Evolutionary conservation across 78 protist genomes (phyloP), one percentile per base, ranked within the genome.

Genomic region (Tieghemostelium lacteum): DNA sequence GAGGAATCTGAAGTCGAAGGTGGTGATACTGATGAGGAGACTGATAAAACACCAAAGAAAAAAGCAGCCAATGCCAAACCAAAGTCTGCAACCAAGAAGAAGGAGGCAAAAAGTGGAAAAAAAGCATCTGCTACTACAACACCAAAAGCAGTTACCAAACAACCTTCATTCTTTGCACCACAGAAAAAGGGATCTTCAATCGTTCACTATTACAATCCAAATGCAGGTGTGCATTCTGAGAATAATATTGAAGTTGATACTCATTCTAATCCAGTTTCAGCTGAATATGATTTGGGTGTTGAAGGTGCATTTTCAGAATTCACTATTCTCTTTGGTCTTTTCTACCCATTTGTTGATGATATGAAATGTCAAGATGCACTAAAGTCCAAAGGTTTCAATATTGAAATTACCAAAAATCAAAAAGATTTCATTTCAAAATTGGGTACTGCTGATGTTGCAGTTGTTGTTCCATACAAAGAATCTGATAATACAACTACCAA

Each of bases 121-220:
- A 28, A 37, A 10, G 45, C 63, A 2, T 0, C 67, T 1, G n/a
- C 50, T 6, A 0, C 52, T 0, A 2, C 55, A 1, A 0, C 50
- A 8, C 3, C 58, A 0, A 75, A 50, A 26, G 14, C 58, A 22
- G 24, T 63, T 2, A 31, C 72, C 2, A 80, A 80, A 55, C 88
- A 80, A 67, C 77, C 88, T 54, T 66, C 88, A 26, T 80, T 66
- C 88, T 80, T 80, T 29, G 54, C 28, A 54, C 63, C 75, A 67
- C 3, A 55, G 2, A 64, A 64, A 45, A 64, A 57, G 55, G 76
- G 76, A 28, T 8, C 76, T 20, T 55, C 66, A 37, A 42, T 80
- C 26, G 45, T 49, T 36, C 88, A 80, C 28, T 80, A 14, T 45
- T 80, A 80, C 31, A 80, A 75, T 40, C 70, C 65, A 29, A 49